phyloP scores from a whole-genome alignment of 225 moss, liverwort and hornwort genomes.

The Physcomitrium patens region DNA sequence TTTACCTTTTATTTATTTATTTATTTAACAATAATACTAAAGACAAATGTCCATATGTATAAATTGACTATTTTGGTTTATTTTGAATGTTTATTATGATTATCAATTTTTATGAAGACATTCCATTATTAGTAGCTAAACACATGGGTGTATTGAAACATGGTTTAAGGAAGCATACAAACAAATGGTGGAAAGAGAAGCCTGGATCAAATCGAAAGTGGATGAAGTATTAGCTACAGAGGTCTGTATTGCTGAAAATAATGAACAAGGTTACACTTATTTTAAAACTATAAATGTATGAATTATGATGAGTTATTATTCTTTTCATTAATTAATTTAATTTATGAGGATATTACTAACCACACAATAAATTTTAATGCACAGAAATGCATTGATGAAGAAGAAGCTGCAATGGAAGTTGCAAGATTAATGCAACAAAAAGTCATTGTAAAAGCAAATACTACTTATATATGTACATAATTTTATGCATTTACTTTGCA shows the following conservation, averaged over 20 bases:
- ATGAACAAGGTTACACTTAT: no score
- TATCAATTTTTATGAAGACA: no score
- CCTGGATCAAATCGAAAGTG: constrained; percentile 63
- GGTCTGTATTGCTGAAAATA: constrained; percentile 19
- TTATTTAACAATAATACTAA: fast-evolving
- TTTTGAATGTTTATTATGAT: not conserved
- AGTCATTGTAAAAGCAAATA: constrained; percentile 34
- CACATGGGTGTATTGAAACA: not conserved
- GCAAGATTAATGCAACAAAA: constrained; percentile 61
- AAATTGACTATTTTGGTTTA: no score
- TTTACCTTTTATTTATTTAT: not conserved
- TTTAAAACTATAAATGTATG: no score
- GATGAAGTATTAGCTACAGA: constrained; percentile 62
- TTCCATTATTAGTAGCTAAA: not conserved
- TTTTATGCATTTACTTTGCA: no score
- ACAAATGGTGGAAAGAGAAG: constrained; percentile 49
- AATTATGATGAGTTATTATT: no score
- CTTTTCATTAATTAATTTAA: not conserved
- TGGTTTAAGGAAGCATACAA: not conserved
- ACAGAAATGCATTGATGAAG: constrained; percentile 73
- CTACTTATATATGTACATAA: not conserved
- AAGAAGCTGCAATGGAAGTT: constrained; percentile 62
- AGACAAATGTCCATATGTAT: no score
- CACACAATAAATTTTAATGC: not conserved
- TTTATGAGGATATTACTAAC: not conserved